Evolutionary conservation across 768 basidiomycete species (phyloP).

Genomic region (Gloeopeniophorella convolvens): DNA sequence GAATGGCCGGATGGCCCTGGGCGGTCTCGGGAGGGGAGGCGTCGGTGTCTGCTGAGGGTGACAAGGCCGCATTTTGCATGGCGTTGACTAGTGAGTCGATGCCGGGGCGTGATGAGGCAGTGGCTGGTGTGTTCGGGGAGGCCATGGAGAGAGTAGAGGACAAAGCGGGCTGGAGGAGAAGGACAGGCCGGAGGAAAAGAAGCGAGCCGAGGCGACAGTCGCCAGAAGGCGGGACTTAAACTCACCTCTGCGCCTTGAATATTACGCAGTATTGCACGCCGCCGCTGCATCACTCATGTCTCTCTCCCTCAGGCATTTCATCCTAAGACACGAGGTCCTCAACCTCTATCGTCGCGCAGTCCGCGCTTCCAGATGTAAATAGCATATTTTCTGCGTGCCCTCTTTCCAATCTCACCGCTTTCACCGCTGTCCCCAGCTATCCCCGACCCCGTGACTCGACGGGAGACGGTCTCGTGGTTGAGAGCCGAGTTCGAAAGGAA

Average conservation of each 20-base stretch:
- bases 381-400: conserved; percentile 13
- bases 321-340: conserved; percentile 56
- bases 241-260: conserved; percentile 18
- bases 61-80: conserved; percentile 14
- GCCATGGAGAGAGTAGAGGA: conserved; percentile 6
- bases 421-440: conserved; percentile 41
- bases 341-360: conserved; percentile 61
- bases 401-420: conserved; percentile 7
- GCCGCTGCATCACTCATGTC: background rate
- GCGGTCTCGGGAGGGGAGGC: conserved; percentile 21
- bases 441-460: conserved; percentile 50
- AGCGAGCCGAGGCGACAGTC: conserved; percentile 2
- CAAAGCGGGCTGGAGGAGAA: conserved; percentile 2
- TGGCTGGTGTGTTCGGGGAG: background rate
- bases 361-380: conserved; percentile 61
- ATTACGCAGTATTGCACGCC: conserved; percentile 11
- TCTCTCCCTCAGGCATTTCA: conserved; percentile 65
- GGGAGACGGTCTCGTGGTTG: conserved; percentile 68
- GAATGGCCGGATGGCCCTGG: conserved; percentile 17
- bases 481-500: conserved; percentile 66
- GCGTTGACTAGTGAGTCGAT: conserved; percentile 3
- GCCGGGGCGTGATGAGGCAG: background rate
- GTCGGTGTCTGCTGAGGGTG: conserved; percentile 29
- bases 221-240: conserved; percentile 12
- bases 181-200: background rate